Base-by-base conservation (phyloP, 2,329 filamentous ascomycete species). In the Diaporthe longicolla region DNA sequence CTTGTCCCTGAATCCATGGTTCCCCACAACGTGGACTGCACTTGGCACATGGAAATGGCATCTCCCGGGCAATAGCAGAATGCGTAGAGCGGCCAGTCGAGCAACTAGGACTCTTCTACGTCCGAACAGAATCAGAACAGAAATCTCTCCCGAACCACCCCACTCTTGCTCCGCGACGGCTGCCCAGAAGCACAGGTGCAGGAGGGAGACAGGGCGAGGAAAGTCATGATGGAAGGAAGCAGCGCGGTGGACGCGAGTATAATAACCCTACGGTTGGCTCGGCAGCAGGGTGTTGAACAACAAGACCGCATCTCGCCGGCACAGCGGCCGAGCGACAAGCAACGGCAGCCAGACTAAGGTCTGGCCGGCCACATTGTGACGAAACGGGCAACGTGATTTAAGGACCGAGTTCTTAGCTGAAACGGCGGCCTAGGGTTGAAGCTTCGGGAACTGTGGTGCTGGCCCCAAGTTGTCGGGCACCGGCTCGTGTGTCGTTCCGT, bases 381-480 rank as follows among this genome's bases (percentile, higher is more conserved):
- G 45, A 66, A 32, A 50, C 45, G 29, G 63, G n/a, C 26, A 15
- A 45, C 29, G 45, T 52, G 50, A 66, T 66, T 66, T 24, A 66
- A 66, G 63, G 63, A 66, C 45, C 45, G 45, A 37, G 63, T 37
- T 52, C 45, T 66, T 52, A 52, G 45, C 45, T 66, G 63, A 66
- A 66, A 66, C 63, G 63, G 29, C 29, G 43, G 24, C 52, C 45
- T 66, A 66, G 63, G 29, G 63, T 32, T 52, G 63, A 66, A 66
- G 63, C 63, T 66, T 52, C 63, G 63, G 63, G 63, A 66, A n/a
- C 63, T 66, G 10, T 52, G 21, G 63, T 37, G 48, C 21, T 32
- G 45, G 45, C 45, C 45, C 29, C 63, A 52, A 35, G 63, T 21
- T 21, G 29, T 26, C 32, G 63, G 61, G 63, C 19, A 21, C 63